Evolutionary conservation across 495 filamentous ascomycete species (phyloP).

Genomic region (Amphirosellinia nigrospora): DNA sequence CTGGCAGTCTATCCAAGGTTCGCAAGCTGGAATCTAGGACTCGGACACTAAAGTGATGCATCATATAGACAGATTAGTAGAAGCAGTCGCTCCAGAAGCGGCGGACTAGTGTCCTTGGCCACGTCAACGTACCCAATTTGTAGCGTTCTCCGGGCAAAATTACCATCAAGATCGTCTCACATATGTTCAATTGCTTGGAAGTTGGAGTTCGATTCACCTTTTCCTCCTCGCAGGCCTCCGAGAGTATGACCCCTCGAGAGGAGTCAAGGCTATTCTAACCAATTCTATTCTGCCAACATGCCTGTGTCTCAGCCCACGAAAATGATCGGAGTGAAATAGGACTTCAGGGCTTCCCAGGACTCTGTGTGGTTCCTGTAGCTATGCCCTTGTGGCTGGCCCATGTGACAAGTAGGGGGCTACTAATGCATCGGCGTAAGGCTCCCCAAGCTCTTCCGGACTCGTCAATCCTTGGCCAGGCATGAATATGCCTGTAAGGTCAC

Average conservation of each 20-base stretch:
- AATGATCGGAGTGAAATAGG: no score
- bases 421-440: background rate
- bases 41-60: background rate
- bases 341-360: no score
- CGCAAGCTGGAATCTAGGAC: background rate
- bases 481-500: background rate
- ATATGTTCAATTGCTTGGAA: background rate
- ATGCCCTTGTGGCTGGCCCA: no score
- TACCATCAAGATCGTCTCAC: background rate
- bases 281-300: no score
- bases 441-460: constrained; percentile 1
- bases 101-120: background rate
- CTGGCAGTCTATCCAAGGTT: background rate
- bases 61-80: background rate
- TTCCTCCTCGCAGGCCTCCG: no score
- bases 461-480: background rate
- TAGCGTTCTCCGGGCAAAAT: background rate
- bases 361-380: no score
- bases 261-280: no score
- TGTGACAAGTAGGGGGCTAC: no score
- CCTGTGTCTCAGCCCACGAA: no score
- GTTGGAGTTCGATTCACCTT: no score
- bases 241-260: no score
- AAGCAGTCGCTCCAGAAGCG: background rate
- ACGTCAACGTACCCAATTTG: background rate